Evolutionary conservation across 495 filamentous ascomycete genomes (phyloP).

Genomic region (Jackrogersella minutella): DNA sequence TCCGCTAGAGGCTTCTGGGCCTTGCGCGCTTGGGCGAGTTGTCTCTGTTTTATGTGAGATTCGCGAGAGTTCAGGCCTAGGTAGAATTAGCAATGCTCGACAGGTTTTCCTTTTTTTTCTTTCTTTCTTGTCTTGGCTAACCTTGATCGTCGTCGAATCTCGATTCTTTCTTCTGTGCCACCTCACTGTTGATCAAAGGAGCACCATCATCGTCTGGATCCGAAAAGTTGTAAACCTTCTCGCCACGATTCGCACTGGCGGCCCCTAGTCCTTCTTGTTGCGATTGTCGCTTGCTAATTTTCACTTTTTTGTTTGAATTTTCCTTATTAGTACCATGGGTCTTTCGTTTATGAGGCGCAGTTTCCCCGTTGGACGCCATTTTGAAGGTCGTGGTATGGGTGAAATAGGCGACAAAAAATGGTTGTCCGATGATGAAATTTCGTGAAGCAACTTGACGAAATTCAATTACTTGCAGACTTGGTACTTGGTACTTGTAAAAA

Average conservation of each 20-base stretch:
- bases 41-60: slow-evolving; percentile 91
- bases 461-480: no score
- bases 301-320: slow-evolving; percentile 56
- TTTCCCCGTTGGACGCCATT: slow-evolving; percentile 45
- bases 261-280: slow-evolving; percentile 32
- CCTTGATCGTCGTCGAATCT: slow-evolving; percentile 36
- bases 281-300: slow-evolving; percentile 47
- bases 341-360: slow-evolving; percentile 52
- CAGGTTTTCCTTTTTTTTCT: neutral
- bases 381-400: neutral
- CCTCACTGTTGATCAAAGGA: slow-evolving; percentile 15
- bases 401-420: neutral
- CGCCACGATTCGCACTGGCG: slow-evolving; percentile 45
- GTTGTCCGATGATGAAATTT: slow-evolving; percentile 6
- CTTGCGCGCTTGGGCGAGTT: slow-evolving; percentile 86
- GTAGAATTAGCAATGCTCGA: slow-evolving; percentile 15
- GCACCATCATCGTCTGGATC: slow-evolving; percentile 49
- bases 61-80: slow-evolving; percentile 71
- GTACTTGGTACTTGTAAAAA: slow-evolving; percentile 13
- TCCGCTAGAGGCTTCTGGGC: slow-evolving; percentile 91
- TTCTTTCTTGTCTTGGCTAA: slow-evolving; percentile 22
- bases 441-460: neutral
- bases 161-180: slow-evolving; percentile 21
- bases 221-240: slow-evolving; percentile 48
- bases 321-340: slow-evolving; percentile 48